Conservation (phyloP, 441 rosid genomes). For the Croton laevigatus region DNA sequence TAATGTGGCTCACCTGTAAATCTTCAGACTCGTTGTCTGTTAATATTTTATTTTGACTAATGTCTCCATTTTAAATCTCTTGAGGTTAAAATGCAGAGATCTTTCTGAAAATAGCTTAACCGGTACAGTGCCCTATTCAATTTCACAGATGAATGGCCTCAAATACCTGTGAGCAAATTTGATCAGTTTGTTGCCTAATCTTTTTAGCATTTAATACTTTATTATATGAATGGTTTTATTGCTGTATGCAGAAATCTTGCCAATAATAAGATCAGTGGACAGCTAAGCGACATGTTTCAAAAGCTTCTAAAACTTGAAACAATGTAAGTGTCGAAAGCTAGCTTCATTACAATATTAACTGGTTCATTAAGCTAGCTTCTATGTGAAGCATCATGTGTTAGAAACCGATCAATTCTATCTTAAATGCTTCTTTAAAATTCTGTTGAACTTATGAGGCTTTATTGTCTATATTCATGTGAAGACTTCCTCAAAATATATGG, state of each 20-base stretch:
- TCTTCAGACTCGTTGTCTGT: background rate
- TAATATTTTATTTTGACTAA: background rate
- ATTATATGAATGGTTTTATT: conserved; percentile 12
- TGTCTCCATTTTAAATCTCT: conserved; percentile 17
- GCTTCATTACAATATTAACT: background rate
- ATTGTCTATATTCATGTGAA: background rate
- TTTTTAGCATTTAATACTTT: background rate
- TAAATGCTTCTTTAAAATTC: background rate
- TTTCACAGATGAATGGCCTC: conserved; percentile 69
- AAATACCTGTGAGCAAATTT: conserved; percentile 54
- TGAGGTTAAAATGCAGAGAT: conserved; percentile 55
- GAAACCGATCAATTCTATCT: background rate
- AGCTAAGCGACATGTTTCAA: conserved; percentile 79
- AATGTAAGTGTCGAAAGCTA: conserved; percentile 42
- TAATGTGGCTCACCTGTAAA: conserved; percentile 62
- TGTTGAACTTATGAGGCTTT: background rate
- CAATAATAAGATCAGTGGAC: conserved; percentile 69
- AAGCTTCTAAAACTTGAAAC: conserved; percentile 65
- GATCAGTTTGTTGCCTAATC: conserved; percentile 14
- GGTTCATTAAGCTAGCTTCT: background rate
- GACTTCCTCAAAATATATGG: background rate
- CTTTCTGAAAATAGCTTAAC: conserved; percentile 67
- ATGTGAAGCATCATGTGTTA: background rate
- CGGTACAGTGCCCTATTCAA: conserved; percentile 83
- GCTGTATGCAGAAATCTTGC: conserved; percentile 55